These are phyloP conservation scores for Venustampulla echinocandica DNA, from an alignment of 495 filamentous ascomycete genomes.

Conservation along the genomic window DNA sequence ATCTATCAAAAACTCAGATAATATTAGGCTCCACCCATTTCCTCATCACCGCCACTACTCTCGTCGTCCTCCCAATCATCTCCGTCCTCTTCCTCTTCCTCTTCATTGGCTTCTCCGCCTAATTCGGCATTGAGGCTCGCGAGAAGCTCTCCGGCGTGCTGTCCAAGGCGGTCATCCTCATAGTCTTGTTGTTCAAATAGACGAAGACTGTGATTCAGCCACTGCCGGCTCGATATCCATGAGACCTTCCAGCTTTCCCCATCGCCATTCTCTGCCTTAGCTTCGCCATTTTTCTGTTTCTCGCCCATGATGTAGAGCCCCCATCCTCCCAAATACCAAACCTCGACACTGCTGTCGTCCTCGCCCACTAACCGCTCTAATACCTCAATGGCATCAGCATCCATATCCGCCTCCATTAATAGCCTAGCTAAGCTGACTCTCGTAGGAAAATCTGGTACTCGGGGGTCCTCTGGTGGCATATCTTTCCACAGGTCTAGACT, in stretches of 20 bases:
- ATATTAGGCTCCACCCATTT: conserved; percentile 32
- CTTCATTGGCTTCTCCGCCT: conserved; percentile 39
- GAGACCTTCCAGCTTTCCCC: conserved; percentile 29
- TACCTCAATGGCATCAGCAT: conserved; percentile 74
- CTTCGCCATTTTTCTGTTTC: conserved; percentile 39
- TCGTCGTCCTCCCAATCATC: conserved; percentile 34
- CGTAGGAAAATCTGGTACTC: conserved; percentile 72
- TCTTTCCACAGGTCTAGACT: conserved; percentile 77
- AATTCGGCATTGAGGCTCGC: conserved; percentile 44
- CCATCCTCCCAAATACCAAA: conserved; percentile 96
- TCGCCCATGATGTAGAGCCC: conserved; percentile 70
- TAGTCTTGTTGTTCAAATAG: conserved; percentile 56
- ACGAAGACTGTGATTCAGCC: conserved; percentile 51
- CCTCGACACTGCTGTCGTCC: conserved; percentile 89
- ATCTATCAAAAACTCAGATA: no score
- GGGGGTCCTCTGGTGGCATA: conserved; percentile 45
- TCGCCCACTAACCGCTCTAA: conserved; percentile 75
- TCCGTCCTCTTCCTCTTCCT: conserved; percentile 35
- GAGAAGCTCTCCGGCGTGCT: conserved; percentile 56
- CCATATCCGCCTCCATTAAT: conserved; percentile 82
- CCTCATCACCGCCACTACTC: conserved; percentile 44
- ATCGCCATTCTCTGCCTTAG: conserved; percentile 28
- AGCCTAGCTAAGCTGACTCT: conserved; percentile 76
- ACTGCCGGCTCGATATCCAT: conserved; percentile 51
- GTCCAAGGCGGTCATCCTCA: conserved; percentile 60